Base-by-base conservation (phyloP, 148 eudicot genomes). In the Talinum fruticosum region DNA sequence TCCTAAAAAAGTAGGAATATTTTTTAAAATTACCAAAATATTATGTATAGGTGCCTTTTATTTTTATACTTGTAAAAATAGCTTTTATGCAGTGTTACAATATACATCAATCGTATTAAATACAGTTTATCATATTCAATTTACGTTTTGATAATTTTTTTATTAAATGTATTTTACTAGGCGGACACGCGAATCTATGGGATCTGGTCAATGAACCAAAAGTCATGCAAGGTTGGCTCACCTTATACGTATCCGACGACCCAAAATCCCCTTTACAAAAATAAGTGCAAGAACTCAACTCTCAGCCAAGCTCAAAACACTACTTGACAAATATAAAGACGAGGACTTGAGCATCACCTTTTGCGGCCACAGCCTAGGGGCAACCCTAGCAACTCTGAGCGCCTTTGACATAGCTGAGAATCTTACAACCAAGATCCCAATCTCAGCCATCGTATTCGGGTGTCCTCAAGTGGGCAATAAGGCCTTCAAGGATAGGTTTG, bases 331-430 rank as follows among this genome's bases (percentile, higher is more conserved):
- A 64, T 88, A 88, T 79, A 80, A 83, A 71, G 84, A 61, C 15
- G 97, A 91, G 68, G 72, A 82, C 2, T 36, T 82, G 0, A 89
- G 88, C 85, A 87, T 91, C 5, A 86, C 71, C 21, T 71, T 87
- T 2, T 76, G 90, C 0, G 93, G 93, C 8, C 93, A 91, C 44
- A 91, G 96, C 71, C 78, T 91, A 16, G 96, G 93, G 3, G 93
- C 93, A 26, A 78, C 87, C 34, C 28, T 94, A 62, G 87, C 98
- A 0, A 83, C 87, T 8, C 59, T 94, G 19, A 76, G 91, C 0
- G 98, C 93, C 0, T 94, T 94, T 49, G 98, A 94, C 64, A 73
- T 94, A 0, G 93, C 75, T 7, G 96, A 94, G 80, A 94, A 88
- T 30, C 89, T 93, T 3, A 85, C 91, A 5, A 35, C 53, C 0